Evolutionary conservation across 192 early-diverging fungal species (phyloP).

Genomic region (Backusella mclennaniae): DNA sequence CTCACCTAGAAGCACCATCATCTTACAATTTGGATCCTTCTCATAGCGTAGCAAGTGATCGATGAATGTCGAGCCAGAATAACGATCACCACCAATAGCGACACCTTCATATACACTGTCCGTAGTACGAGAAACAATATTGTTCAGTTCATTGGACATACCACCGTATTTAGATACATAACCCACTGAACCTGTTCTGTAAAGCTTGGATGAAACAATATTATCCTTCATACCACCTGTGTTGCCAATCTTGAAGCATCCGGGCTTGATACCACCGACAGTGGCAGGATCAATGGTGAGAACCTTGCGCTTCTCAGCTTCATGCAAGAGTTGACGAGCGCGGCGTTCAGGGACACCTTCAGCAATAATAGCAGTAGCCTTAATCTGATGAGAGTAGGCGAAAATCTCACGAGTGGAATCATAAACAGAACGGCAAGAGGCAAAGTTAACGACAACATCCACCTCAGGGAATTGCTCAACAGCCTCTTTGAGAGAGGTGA

Average conservation of each 20-base stretch:
- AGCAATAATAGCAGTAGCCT: slow-evolving; percentile 95
- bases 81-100: slow-evolving; percentile 98
- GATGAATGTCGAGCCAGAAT: slow-evolving; percentile 97
- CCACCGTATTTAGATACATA: slow-evolving; percentile 99
- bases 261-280: slow-evolving; percentile 98
- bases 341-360: slow-evolving; percentile 98
- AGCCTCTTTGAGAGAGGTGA: slow-evolving; percentile 85
- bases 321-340: slow-evolving; percentile 86
- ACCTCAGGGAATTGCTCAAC: slow-evolving; percentile 85
- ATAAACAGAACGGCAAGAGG: slow-evolving; percentile 93
- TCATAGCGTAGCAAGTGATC: slow-evolving; percentile 97
- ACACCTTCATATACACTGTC: slow-evolving; percentile 99
- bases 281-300: slow-evolving; percentile 96
- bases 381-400: slow-evolving; percentile 73
- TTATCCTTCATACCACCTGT: slow-evolving; percentile 99
- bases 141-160: slow-evolving; percentile 99
- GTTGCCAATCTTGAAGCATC: slow-evolving; percentile 99
- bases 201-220: slow-evolving; percentile 96
- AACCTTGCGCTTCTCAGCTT: slow-evolving; percentile 76
- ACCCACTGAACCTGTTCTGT: slow-evolving; percentile 93
- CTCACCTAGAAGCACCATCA: slow-evolving; percentile 93
- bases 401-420: slow-evolving; percentile 92
- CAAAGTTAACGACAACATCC: slow-evolving; percentile 97
- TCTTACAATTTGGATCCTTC: slow-evolving; percentile 89
- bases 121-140: slow-evolving; percentile 95